A percentile compares a stretch with the other conserved stretches of the same genome.
Conservation (phyloP, 2,329 filamentous ascomycete genomes). For the Emergomyces pasteurianus region DNA sequence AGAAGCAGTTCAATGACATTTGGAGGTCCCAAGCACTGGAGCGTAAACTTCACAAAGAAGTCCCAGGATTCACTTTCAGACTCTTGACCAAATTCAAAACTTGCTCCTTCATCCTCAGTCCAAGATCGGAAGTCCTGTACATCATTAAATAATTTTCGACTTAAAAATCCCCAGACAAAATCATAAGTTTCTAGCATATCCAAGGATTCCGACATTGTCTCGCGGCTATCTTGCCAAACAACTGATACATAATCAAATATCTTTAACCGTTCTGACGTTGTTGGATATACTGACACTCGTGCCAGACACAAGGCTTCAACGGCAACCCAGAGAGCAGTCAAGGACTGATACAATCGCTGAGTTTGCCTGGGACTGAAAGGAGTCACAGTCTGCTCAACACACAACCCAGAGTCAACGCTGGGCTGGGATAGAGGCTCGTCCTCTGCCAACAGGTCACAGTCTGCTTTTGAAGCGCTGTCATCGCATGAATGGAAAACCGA, state of each 20-base stretch:
- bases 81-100: neutral
- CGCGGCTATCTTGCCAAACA: neutral
- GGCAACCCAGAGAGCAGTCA: neutral
- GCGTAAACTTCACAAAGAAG: neutral
- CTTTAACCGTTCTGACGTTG: neutral
- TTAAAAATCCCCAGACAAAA: slow-evolving; percentile 4
- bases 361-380: slow-evolving; percentile 1
- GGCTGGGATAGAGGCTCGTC: too few relatives aligned
- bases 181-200: slow-evolving; percentile 3
- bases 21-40: slow-evolving; percentile 2
- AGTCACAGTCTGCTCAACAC: neutral
- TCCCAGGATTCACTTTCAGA: neutral
- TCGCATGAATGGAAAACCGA: too few relatives aligned
- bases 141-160: neutral
- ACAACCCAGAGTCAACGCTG: neutral
- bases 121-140: neutral
- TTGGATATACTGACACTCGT: neutral
- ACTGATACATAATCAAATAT: neutral
- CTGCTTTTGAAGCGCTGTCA: too few relatives aligned
- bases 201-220: neutral
- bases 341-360: neutral
- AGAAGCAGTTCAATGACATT: slow-evolving; percentile 3
- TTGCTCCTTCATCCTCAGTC: neutral
- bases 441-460: too few relatives aligned
- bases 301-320: neutral